These are phyloP conservation scores for Cladophialophora exuberans DNA, from an alignment of 2,329 filamentous ascomycete species.

Conservation along the genomic window DNA sequence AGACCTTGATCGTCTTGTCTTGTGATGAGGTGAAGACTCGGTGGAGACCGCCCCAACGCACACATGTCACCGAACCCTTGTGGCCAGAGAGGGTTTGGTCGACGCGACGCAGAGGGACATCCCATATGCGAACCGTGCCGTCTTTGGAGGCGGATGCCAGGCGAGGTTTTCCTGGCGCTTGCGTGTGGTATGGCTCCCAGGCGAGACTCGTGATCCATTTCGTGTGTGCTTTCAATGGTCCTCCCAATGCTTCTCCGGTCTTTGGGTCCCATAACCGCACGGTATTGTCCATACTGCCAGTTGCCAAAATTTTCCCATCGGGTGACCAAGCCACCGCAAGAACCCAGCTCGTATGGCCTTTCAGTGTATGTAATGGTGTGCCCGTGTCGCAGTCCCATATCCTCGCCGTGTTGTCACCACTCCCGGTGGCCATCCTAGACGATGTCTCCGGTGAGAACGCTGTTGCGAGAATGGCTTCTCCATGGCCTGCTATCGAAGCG, in stretches of 20 bases:
- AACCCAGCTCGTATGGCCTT: constrained; percentile 89
- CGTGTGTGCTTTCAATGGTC: constrained; percentile 77
- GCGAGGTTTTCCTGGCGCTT: constrained; percentile 71
- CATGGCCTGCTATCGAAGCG: constrained; percentile 85
- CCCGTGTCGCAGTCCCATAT: constrained; percentile 96
- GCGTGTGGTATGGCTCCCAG: constrained; percentile 93
- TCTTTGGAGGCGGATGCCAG: constrained; percentile 90
- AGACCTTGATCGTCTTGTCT: constrained; percentile 90
- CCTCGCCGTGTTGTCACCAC: constrained; percentile 85
- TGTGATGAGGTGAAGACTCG: constrained; percentile 82
- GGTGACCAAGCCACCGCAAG: constrained; percentile 85
- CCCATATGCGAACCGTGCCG: constrained; percentile 83
- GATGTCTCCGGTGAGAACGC: constrained; percentile 83
- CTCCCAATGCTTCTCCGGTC: constrained; percentile 73
- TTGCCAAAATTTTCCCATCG: constrained; percentile 78
- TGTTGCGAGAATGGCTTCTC: constrained; percentile 82
- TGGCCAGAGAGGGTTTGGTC: constrained; percentile 87
- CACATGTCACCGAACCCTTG: constrained; percentile 84
- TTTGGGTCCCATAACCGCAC: constrained; percentile 84
- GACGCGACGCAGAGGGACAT: constrained; percentile 74
- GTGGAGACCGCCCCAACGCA: constrained; percentile 91
- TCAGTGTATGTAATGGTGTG: constrained; percentile 81
- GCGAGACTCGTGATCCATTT: constrained; percentile 87
- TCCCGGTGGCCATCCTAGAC: constrained; percentile 79
- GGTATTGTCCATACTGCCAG: constrained; percentile 89